These are phyloP conservation scores for Akanthomyces muscarius DNA, from an alignment of 2,329 filamentous ascomycete genomes.

Conservation along the genomic window DNA sequence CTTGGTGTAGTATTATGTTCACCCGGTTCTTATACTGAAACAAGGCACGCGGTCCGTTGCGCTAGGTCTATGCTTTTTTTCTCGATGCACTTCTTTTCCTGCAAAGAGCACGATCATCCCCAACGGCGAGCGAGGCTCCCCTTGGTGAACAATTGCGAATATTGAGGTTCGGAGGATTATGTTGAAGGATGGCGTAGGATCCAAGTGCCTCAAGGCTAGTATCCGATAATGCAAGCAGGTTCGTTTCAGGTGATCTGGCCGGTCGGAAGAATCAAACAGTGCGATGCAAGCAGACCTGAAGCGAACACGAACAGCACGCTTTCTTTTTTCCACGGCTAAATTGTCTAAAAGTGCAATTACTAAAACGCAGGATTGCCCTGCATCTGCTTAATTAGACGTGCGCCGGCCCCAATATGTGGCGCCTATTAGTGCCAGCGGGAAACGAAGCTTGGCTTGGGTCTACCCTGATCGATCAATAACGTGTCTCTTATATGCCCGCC, in stretches of 20 bases:
- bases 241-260: not conserved
- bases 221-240: not conserved
- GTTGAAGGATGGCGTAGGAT: not conserved
- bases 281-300: not conserved
- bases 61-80: not conserved
- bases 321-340: too few relatives aligned
- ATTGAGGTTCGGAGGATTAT: not conserved
- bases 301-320: not conserved
- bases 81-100: not conserved
- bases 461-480: not conserved
- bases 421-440: not conserved
- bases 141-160: not conserved
- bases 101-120: not conserved
- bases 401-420: slow-evolving; percentile 9
- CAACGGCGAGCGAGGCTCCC: not conserved
- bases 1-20: not conserved
- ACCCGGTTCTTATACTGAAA: not conserved
- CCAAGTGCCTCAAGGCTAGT: not conserved
- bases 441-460: not conserved
- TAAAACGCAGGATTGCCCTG: not conserved
- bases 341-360: too few relatives aligned
- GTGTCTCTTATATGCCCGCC: not conserved
- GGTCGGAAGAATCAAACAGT: not conserved
- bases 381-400: slow-evolving; percentile 1
- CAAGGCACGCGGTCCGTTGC: not conserved